Percentiles rank a stretch among this genome's conserved stretches.
Evolutionary conservation across 2,329 filamentous ascomycete genomes (phyloP).

Genomic region (Chaetomiaceae sp.): DNA sequence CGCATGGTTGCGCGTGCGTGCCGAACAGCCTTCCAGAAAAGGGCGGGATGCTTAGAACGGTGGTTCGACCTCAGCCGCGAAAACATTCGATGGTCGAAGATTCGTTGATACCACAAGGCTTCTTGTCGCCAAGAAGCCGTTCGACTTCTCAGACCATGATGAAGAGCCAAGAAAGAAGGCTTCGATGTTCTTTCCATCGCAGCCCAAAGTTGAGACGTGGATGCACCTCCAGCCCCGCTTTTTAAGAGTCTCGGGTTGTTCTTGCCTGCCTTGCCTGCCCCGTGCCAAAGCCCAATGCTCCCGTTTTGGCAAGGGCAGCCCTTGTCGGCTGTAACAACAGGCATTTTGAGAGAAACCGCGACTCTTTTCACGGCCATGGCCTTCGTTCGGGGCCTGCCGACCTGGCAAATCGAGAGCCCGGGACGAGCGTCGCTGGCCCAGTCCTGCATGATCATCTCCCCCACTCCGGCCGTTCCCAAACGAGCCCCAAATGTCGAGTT

Average conservation of each 20-base stretch:
- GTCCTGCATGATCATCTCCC: slow-evolving; percentile 27
- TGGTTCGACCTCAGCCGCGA: slow-evolving; percentile 29
- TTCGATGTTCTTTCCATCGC: neutral
- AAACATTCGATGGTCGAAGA: slow-evolving; percentile 28
- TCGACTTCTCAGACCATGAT: neutral
- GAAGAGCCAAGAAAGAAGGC: too few species aligned
- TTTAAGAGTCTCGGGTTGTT: slow-evolving; percentile 16
- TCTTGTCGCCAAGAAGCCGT: neutral
- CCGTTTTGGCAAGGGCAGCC: slow-evolving; percentile 10
- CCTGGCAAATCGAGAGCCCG: too few species aligned
- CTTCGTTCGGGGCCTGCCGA: too few species aligned
- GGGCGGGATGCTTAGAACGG: slow-evolving; percentile 17
- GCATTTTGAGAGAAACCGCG: slow-evolving; percentile 12
- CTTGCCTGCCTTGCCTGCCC: slow-evolving; percentile 8
- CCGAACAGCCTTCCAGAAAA: slow-evolving; percentile 10
- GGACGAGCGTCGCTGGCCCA: slow-evolving; percentile 18
- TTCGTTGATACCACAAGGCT: neutral
- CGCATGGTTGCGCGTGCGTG: slow-evolving; percentile 14
- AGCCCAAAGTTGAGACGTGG: neutral
- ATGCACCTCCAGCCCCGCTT: slow-evolving; percentile 7
- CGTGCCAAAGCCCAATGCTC: slow-evolving; percentile 8
- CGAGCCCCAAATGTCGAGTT: slow-evolving; percentile 14
- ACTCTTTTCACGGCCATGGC: slow-evolving; percentile 1
- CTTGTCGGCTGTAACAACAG: slow-evolving; percentile 22
- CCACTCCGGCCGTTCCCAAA: slow-evolving; percentile 21